Percentiles rank a stretch among this genome's conserved stretches.
Evolutionary conservation across 2,329 filamentous ascomycete species (phyloP).

Genomic region (Ophiocordyceps robertsii): DNA sequence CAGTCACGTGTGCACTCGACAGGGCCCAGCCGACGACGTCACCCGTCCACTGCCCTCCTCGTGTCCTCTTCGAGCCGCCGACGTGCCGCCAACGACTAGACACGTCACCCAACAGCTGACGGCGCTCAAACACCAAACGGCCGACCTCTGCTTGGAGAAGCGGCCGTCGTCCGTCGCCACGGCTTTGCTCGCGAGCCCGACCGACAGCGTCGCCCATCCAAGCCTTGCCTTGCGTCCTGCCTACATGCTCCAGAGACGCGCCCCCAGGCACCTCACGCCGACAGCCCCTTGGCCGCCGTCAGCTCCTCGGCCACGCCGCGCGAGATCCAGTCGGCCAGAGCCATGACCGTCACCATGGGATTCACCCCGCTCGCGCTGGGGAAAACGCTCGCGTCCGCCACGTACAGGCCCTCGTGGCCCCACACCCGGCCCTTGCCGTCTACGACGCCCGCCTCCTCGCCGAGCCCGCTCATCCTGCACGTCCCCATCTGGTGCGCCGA

Average conservation of each 20-base stretch:
- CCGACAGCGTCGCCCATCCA: too few species aligned
- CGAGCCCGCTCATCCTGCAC: slow-evolving; percentile 51
- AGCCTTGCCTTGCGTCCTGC: too few species aligned
- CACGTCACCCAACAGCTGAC: too few species aligned
- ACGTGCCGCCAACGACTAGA: too few species aligned
- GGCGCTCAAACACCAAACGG: too few species aligned
- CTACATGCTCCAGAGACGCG: not conserved
- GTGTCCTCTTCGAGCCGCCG: too few species aligned
- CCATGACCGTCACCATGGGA: slow-evolving; percentile 70
- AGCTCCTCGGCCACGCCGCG: slow-evolving; percentile 19
- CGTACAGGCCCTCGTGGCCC: slow-evolving; percentile 51
- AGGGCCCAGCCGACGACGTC: too few species aligned
- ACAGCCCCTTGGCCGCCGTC: not conserved
- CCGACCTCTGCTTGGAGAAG: not conserved
- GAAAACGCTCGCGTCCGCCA: slow-evolving; percentile 64
- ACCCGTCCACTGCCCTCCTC: too few species aligned
- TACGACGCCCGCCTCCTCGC: slow-evolving; percentile 39
- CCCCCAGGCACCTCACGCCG: not conserved
- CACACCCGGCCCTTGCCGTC: slow-evolving; percentile 48
- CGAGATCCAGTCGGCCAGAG: slow-evolving; percentile 52
- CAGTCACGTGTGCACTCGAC: too few species aligned
- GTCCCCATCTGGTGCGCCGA: slow-evolving; percentile 77
- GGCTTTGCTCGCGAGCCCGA: not conserved
- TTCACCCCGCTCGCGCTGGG: slow-evolving; percentile 68
- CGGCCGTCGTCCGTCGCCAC: not conserved